Percentiles rank a stretch among this genome's conserved stretches.
These are phyloP conservation scores for Fragilaria radians DNA, from an alignment of 108 stramenopile genomes.

Conservation along the genomic window DNA sequence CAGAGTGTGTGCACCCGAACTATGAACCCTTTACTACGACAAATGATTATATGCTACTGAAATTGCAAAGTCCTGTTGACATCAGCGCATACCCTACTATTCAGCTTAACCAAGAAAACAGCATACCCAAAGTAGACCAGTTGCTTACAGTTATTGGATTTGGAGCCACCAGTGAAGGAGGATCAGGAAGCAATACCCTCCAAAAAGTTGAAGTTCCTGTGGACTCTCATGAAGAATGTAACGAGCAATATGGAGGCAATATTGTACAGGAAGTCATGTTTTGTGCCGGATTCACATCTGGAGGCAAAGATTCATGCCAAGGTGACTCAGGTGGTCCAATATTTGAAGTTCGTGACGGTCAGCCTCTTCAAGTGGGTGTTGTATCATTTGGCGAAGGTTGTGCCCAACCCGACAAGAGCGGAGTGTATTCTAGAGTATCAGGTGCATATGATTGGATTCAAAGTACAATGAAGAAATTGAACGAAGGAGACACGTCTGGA, in stretches of 20 bases:
- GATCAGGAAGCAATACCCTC: slow-evolving; percentile 8
- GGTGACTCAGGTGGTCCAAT: slow-evolving; percentile 56
- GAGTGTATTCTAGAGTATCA: slow-evolving; percentile 35
- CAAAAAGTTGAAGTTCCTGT: slow-evolving; percentile 28
- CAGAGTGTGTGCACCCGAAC: slow-evolving; percentile 19
- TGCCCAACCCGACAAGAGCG: slow-evolving; percentile 30
- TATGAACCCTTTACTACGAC: slow-evolving; percentile 7
- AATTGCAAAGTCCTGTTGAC: slow-evolving; percentile 4
- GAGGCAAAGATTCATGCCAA: slow-evolving; percentile 34
- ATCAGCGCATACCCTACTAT: background rate
- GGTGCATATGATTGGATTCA: slow-evolving; percentile 29
- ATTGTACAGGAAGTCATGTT: slow-evolving; percentile 11
- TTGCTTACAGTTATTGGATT: slow-evolving; percentile 8
- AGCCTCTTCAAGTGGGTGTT: slow-evolving; percentile 38
- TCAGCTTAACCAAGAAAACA: slow-evolving; percentile 17
- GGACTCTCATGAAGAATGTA: slow-evolving; percentile 21
- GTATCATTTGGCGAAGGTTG: slow-evolving; percentile 55
- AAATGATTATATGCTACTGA: slow-evolving; percentile 34
- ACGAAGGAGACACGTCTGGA: background rate
- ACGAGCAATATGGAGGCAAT: slow-evolving; percentile 15
- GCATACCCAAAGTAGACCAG: slow-evolving; percentile 5
- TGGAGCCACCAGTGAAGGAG: slow-evolving; percentile 15
- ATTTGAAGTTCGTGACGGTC: background rate
- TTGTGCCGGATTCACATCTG: slow-evolving; percentile 10
- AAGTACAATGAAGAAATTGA: background rate